Evolutionary conservation across 805 yeast genomes (phyloP).

Genomic region (Wickerhamiella kazuoi): DNA sequence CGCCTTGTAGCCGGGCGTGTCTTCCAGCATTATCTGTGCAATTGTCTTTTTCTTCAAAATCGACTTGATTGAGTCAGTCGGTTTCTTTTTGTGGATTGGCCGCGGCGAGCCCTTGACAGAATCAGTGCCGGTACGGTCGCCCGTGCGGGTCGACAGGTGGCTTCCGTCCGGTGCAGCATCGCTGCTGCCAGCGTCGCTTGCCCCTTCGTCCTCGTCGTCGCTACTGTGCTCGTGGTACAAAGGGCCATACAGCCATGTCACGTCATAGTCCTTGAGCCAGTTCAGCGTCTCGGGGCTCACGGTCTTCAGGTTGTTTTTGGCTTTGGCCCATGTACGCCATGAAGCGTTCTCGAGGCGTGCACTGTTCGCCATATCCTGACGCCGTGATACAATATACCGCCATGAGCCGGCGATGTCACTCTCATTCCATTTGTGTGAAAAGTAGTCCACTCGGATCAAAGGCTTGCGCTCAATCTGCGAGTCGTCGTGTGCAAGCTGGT

Average conservation of each 20-base stretch:
- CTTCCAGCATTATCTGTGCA: conserved; percentile 52
- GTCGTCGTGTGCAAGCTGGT: conserved; percentile 10
- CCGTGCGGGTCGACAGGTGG: conserved; percentile 19
- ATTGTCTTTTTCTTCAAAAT: conserved; percentile 76
- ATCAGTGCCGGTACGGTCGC: conserved; percentile 5
- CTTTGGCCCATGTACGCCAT: conserved; percentile 93
- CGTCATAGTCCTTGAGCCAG: conserved; percentile 95
- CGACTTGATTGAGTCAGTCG: conserved; percentile 46
- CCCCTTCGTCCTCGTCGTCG: conserved; percentile 3
- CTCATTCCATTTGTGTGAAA: conserved; percentile 93
- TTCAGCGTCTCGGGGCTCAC: conserved; percentile 82
- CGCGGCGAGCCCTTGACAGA: conserved; percentile 26
- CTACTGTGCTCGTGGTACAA: conserved; percentile 28
- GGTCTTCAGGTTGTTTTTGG: conserved; percentile 46
- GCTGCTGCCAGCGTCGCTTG: background rate
- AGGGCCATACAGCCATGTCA: conserved; percentile 97
- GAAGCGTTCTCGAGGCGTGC: conserved; percentile 70
- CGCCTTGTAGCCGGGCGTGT: conserved; percentile 8
- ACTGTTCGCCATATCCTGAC: conserved; percentile 69
- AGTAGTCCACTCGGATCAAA: conserved; percentile 78
- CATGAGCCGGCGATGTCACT: conserved; percentile 84
- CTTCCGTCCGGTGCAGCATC: too few species aligned
- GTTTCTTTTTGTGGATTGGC: conserved; percentile 75
- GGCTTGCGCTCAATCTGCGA: conserved; percentile 47
- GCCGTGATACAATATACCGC: conserved; percentile 73